Evolutionary conservation across 2,329 filamentous ascomycete genomes (phyloP).

Genomic region (Colletotrichum brevisporum): DNA sequence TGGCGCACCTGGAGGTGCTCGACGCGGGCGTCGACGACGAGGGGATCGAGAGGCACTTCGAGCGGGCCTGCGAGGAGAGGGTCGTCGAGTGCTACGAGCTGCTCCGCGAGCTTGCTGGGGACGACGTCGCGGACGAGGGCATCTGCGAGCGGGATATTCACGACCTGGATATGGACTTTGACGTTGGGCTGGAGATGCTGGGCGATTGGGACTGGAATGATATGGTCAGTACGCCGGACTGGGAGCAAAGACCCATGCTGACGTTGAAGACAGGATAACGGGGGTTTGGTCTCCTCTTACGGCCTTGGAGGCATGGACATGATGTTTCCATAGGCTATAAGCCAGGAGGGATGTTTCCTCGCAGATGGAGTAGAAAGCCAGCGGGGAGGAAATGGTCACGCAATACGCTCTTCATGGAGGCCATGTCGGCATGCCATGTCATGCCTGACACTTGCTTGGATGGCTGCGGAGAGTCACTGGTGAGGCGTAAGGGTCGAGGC

Average conservation of each 20-base stretch:
- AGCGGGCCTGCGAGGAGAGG: constrained; percentile 46
- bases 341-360: neutral
- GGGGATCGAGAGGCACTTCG: constrained; percentile 50
- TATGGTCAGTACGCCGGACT: constrained; percentile 50
- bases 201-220: constrained; percentile 49
- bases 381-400: neutral
- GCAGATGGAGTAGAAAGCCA: neutral
- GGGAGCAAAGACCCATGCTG: constrained; percentile 41
- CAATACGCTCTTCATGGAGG: neutral
- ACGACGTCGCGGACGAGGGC: constrained; percentile 29
- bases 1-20: constrained; percentile 54
- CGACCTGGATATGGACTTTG: constrained; percentile 36
- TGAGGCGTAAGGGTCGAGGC: no score
- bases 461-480: no score
- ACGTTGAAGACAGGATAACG: constrained; percentile 32
- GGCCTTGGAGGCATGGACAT: constrained; percentile 21
- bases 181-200: constrained; percentile 41
- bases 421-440: no score
- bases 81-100: constrained; percentile 49
- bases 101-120: constrained; percentile 51
- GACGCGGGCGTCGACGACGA: constrained; percentile 47
- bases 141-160: constrained; percentile 16
- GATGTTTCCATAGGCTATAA: neutral
- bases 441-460: no score
- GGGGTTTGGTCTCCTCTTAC: constrained; percentile 17